phyloP scores from a whole-genome alignment of 805 yeast genomes.

The Ogataea chonburiensis region DNA sequence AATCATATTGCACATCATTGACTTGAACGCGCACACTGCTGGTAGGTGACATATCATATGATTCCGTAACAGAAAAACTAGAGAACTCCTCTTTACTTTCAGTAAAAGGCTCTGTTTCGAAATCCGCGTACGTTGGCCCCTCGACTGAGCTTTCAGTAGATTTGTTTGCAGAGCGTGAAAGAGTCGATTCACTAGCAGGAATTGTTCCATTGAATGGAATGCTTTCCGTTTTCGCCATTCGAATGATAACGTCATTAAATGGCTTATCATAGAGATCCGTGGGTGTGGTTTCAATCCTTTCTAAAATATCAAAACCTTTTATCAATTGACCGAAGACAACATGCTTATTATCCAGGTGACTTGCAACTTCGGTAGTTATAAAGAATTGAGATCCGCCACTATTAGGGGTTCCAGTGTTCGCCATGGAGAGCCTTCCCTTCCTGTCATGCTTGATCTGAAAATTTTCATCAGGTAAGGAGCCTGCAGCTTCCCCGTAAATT shows the following conservation, averaged over 20 bases:
- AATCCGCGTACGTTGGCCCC: too few species aligned
- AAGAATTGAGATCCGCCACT: slow-evolving; percentile 71
- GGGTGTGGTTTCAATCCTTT: slow-evolving; percentile 55
- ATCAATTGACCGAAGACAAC: slow-evolving; percentile 79
- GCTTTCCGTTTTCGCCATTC: too few species aligned
- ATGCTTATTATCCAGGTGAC: slow-evolving; percentile 59
- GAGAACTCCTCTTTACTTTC: too few species aligned
- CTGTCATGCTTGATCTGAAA: slow-evolving; percentile 47
- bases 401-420: slow-evolving; percentile 45
- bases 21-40: too few species aligned
- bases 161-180: too few species aligned
- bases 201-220: slow-evolving; percentile 1
- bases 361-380: slow-evolving; percentile 53
- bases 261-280: slow-evolving; percentile 46
- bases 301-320: slow-evolving; percentile 64
- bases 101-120: too few species aligned
- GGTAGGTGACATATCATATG: too few species aligned
- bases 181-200: not conserved
- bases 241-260: slow-evolving; percentile 35
- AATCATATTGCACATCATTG: too few species aligned
- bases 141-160: not conserved
- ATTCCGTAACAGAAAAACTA: too few species aligned
- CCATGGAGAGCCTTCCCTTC: slow-evolving; percentile 49
- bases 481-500: slow-evolving; percentile 60
- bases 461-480: slow-evolving; percentile 70